phyloP scores from a whole-genome alignment of 2,329 filamentous ascomycete species.

The Diplodia sapinea region DNA sequence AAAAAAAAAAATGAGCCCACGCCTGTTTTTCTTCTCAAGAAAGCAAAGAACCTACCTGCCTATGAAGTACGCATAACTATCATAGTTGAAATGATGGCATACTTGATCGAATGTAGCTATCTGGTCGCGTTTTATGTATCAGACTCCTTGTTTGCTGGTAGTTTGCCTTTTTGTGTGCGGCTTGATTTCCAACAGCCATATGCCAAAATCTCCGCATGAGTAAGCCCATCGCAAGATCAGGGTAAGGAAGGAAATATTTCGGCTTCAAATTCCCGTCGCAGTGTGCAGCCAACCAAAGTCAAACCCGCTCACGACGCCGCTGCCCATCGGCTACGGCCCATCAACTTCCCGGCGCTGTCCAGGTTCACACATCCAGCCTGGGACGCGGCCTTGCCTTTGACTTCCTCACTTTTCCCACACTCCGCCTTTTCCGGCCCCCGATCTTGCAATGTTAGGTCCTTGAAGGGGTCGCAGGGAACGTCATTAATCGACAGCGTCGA shows the following conservation, averaged over 20 bases:
- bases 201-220: not conserved
- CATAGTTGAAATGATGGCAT: too few relatives aligned
- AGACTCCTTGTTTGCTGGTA: too few relatives aligned
- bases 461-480: too few relatives aligned
- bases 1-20: too few relatives aligned
- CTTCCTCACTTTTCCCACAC: not conserved
- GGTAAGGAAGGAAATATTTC: not conserved
- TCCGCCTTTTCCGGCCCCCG: not conserved
- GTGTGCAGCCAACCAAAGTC: not conserved
- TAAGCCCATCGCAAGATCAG: not conserved
- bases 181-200: not conserved
- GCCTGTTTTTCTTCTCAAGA: not conserved
- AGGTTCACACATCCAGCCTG: not conserved
- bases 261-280: not conserved
- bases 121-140: too few relatives aligned
- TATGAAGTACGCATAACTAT: not conserved
- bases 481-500: too few relatives aligned
- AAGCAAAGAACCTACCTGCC: not conserved
- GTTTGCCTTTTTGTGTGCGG: too few relatives aligned
- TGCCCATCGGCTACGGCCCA: not conserved
- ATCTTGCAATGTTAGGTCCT: too few relatives aligned
- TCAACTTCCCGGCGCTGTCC: not conserved
- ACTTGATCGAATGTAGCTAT: too few relatives aligned
- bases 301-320: not conserved
- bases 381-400: not conserved